Evolutionary conservation across 1,139 yeast species (phyloP).

Genomic region (Saccharomyces hybrid): DNA sequence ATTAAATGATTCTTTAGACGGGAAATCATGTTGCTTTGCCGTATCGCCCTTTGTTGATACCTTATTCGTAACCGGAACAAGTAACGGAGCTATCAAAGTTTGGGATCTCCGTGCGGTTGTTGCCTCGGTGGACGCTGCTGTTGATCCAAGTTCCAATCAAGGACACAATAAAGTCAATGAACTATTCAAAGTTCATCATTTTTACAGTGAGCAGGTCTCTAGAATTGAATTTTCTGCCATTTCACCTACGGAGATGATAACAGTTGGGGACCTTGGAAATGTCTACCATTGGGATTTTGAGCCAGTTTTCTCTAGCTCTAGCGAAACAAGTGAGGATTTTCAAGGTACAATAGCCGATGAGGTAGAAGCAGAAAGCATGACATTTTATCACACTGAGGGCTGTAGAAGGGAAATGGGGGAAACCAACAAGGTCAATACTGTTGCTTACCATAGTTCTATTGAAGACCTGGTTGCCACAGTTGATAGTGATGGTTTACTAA

Average conservation of each 20-base stretch:
- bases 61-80: conserved; percentile 26
- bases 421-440: conserved; percentile 19
- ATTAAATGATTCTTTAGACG: conserved; percentile 16
- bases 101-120: conserved; percentile 28
- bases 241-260: conserved; percentile 22
- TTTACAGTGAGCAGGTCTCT: conserved; percentile 22
- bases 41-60: conserved; percentile 22
- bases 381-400: conserved; percentile 32
- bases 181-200: conserved; percentile 19
- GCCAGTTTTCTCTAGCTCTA: conserved; percentile 5
- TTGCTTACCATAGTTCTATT: conserved; percentile 24
- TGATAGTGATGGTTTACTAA: conserved; percentile 27
- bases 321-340: neutral
- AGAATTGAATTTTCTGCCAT: conserved; percentile 23
- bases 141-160: conserved; percentile 5
- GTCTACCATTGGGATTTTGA: conserved; percentile 31
- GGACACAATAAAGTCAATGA: conserved; percentile 7
- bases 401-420: conserved; percentile 21
- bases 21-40: conserved; percentile 18
- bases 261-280: conserved; percentile 28
- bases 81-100: conserved; percentile 24
- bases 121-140: conserved; percentile 7
- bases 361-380: conserved; percentile 22
- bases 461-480: conserved; percentile 24
- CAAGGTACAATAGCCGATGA: conserved; percentile 9